phyloP scores from a whole-genome alignment of 495 filamentous ascomycete species.

The Xylaria nigripes region DNA sequence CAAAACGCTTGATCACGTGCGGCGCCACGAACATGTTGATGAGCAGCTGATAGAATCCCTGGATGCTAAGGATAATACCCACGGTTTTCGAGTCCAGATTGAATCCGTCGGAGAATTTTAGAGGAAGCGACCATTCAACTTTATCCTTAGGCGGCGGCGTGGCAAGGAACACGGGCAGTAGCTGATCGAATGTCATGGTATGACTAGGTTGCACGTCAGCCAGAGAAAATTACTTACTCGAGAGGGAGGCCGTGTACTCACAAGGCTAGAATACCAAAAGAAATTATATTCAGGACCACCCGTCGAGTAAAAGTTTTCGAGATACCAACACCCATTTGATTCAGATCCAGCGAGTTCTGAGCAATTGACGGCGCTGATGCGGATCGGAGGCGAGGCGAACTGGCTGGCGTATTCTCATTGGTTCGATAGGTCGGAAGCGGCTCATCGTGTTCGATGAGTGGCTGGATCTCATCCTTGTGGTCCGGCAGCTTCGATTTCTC shows the following conservation, averaged over 20 bases:
- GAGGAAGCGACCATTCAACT: slow-evolving; percentile 49
- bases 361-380: slow-evolving; percentile 23
- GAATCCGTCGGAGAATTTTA: slow-evolving; percentile 85
- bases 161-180: slow-evolving; percentile 87
- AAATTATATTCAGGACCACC: slow-evolving; percentile 74
- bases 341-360: slow-evolving; percentile 24
- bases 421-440: slow-evolving; percentile 57
- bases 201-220: slow-evolving; percentile 32
- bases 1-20: slow-evolving; percentile 59
- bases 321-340: slow-evolving; percentile 20
- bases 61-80: slow-evolving; percentile 76
- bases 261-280: slow-evolving; percentile 92
- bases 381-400: slow-evolving; percentile 31
- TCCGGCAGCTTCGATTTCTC: slow-evolving; percentile 23
- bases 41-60: slow-evolving; percentile 84
- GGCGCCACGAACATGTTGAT: slow-evolving; percentile 80
- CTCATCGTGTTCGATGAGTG: slow-evolving; percentile 45
- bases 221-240: slow-evolving; percentile 6
- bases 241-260: slow-evolving; percentile 45
- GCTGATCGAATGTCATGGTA: slow-evolving; percentile 90
- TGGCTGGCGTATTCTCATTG: slow-evolving; percentile 52
- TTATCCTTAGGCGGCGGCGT: slow-evolving; percentile 47
- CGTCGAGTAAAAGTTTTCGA: slow-evolving; percentile 61
- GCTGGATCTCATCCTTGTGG: slow-evolving; percentile 39
- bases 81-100: slow-evolving; percentile 72